Base-by-base conservation (phyloP, 345 rosid species). In the Erucastrum elatum region DNA sequence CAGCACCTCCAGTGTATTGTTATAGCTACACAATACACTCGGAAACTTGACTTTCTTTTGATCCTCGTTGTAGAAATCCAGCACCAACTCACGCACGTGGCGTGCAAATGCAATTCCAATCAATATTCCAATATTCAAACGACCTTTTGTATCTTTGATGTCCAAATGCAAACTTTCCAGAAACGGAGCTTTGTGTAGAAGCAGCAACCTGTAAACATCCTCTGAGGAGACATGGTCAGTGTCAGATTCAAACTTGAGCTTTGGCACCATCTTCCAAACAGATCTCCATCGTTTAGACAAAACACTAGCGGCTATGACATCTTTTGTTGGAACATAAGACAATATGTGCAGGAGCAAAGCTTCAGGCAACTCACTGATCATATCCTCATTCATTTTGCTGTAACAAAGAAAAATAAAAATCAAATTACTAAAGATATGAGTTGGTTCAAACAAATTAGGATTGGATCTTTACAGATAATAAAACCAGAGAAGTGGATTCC, bases 111-210 rank as follows among this genome's bases (percentile, higher is more conserved):
- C 35, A 33, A 33, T 4, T 33, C 41, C 41, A 35, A 35, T 6
- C 41, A 35, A 8, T 1, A 35, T 35, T 8, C 41, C 41, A 35
- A 35, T 6, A 35, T 6, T 9, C 10, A 35, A 35, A 35, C 41
- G 41, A 35, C 10, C 9, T 6, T 7, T 35, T 35, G 41, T 35
- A 35, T 6, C 41, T 7, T 35, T 9, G 7, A 35, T 35, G 9
- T 35, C 9, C 17, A 70, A 33, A 55, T 56, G 17, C 17, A 70
- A 56, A 70, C 74, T 70, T 41, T 70, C 64, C 6, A 70, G 64
- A 51, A 69, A 3, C 0, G 73, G 62, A 35, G 41, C 41, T 35
- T 35, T 35, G 7, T 35, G 41, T 2, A 35, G 8, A 7, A 35
- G 0, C 41, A 70, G 64, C 33, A 17, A 10, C 15, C 3, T 55